Evolutionary conservation across 352 stramenopile genomes (phyloP).

Genomic region (Phytophthora megakarya): DNA sequence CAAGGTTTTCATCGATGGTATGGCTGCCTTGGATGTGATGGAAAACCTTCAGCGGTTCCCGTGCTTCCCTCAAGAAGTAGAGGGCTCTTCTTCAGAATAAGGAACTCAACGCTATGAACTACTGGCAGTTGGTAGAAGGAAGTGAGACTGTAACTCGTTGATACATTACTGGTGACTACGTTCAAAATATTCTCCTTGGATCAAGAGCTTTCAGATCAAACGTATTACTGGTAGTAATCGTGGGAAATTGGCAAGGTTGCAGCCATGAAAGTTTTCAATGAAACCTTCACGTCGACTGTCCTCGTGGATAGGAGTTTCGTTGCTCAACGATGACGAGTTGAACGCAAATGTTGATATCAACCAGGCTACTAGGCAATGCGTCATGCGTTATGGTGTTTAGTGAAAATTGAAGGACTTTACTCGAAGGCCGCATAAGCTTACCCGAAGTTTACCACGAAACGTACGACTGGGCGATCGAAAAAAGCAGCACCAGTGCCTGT

Average conservation of each 20-base stretch:
- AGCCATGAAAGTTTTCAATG: no score
- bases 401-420: conserved; percentile 69
- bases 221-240: no score
- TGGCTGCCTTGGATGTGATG: conserved; percentile 55
- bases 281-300: no score
- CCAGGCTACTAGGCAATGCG: conserved; percentile 49
- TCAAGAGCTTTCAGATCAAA: no score
- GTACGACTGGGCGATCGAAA: conserved; percentile 59
- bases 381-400: conserved; percentile 55
- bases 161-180: no score
- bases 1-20: conserved; percentile 57
- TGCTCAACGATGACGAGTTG: no score
- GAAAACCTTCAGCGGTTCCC: conserved; percentile 63
- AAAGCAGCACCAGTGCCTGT: conserved; percentile 53
- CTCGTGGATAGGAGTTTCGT: no score
- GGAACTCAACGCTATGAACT: conserved; percentile 12
- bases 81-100: conserved; percentile 13
- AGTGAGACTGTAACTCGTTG: conserved; percentile 12
- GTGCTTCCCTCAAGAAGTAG: conserved; percentile 54
- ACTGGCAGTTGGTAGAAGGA: no score
- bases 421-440: conserved; percentile 53
- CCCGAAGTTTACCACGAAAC: conserved; percentile 53
- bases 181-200: conserved; percentile 60
- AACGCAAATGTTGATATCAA: conserved; percentile 41
- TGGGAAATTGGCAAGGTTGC: no score